These are phyloP conservation scores for Lenwebbia sp. DNA, from an alignment of 345 rosid species.

Conservation along the genomic window DNA sequence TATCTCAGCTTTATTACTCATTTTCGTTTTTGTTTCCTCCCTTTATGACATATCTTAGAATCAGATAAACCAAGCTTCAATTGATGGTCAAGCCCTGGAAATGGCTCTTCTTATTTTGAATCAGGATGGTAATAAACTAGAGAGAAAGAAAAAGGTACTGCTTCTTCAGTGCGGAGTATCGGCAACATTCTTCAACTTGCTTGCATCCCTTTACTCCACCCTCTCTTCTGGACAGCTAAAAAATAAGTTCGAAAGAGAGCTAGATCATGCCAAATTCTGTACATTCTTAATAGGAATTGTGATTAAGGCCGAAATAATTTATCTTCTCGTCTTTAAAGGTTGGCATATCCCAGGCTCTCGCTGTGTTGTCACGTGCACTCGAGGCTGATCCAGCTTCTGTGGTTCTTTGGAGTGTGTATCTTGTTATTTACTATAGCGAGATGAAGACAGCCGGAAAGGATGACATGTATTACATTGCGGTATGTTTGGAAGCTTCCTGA, in stretches of 20 bases:
- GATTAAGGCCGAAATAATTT: neutral
- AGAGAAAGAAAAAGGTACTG: slow-evolving; percentile 61
- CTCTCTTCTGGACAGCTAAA: neutral
- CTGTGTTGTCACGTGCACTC: slow-evolving; percentile 62
- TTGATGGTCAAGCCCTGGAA: slow-evolving; percentile 47
- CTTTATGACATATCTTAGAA: slow-evolving; percentile 43
- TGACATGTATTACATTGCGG: slow-evolving; percentile 70
- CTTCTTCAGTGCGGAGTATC: neutral
- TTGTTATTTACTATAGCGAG: slow-evolving; percentile 46
- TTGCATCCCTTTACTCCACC: neutral
- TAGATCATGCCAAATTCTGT: neutral
- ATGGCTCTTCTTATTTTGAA: slow-evolving; percentile 57
- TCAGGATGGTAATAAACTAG: slow-evolving; percentile 49
- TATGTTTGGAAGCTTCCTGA: slow-evolving; percentile 27
- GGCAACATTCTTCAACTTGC: neutral
- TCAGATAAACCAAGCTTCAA: slow-evolving; percentile 38
- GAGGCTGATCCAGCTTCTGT: slow-evolving; percentile 69
- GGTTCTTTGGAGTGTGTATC: slow-evolving; percentile 72
- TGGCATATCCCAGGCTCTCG: slow-evolving; percentile 57
- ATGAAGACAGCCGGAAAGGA: slow-evolving; percentile 34
- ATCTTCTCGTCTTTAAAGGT: neutral
- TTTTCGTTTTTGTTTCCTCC: neutral
- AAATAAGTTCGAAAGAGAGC: neutral
- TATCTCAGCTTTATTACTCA: neutral
- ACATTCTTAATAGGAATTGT: neutral